Evolutionary conservation across 164 flowering plant genomes (phyloP).

Genomic region (Aristolochia fimbriata): DNA sequence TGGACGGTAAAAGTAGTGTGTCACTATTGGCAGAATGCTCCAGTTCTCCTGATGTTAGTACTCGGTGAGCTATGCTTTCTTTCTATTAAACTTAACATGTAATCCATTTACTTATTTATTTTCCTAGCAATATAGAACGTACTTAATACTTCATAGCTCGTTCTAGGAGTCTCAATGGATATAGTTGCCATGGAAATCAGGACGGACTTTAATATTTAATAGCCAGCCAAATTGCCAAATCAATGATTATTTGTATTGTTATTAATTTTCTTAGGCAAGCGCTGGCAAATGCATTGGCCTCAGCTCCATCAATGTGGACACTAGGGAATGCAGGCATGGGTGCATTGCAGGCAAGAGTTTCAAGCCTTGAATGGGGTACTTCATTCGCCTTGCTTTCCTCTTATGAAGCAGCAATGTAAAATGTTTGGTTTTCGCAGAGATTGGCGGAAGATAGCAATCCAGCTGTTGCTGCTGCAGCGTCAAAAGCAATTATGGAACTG

Average conservation of each 20-base stretch:
- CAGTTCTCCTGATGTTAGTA: constrained; percentile 81
- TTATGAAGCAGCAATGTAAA: not conserved
- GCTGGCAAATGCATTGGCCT: constrained; percentile 83
- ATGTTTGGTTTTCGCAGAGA: constrained; percentile 39
- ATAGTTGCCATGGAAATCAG: too few relatives aligned
- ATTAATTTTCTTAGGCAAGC: constrained; percentile 50
- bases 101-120: not conserved
- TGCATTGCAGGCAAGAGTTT: constrained; percentile 63
- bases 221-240: too few relatives aligned
- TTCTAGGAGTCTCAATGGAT: too few relatives aligned
- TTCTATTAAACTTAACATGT: not conserved
- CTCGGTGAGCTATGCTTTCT: constrained; percentile 41
- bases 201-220: too few relatives aligned
- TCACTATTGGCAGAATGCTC: constrained; percentile 87
- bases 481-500: constrained; percentile 67
- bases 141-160: too few relatives aligned
- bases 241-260: not conserved
- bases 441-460: constrained; percentile 89
- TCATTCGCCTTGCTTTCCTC: not conserved
- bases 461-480: constrained; percentile 76
- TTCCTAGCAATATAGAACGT: not conserved
- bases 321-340: constrained; percentile 99
- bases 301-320: constrained; percentile 99
- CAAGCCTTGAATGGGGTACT: not conserved
- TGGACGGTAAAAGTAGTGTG: constrained; percentile 96